phyloP scores from a whole-genome alignment of 805 yeast genomes.

The Saccharomycopsis oosterbeekiorum region DNA sequence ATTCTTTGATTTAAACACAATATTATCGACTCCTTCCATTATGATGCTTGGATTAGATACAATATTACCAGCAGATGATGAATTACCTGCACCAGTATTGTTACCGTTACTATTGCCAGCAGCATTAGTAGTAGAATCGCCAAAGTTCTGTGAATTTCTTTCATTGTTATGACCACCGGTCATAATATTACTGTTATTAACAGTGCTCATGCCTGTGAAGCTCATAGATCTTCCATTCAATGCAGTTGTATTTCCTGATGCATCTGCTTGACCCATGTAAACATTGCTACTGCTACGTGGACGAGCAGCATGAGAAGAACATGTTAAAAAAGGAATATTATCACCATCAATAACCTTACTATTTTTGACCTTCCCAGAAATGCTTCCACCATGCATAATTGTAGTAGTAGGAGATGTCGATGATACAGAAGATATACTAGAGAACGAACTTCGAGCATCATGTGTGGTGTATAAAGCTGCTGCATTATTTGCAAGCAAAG shows the following conservation, averaged over 20 bases:
- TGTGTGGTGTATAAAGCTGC: background rate
- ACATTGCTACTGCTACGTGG: background rate
- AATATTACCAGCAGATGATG: background rate
- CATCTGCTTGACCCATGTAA: background rate
- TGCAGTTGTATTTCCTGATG: background rate
- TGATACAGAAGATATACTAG: slow-evolving; percentile 7
- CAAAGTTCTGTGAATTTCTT: slow-evolving; percentile 36
- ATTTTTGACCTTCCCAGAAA: background rate
- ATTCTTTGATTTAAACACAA: slow-evolving; percentile 25
- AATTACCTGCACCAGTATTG: background rate
- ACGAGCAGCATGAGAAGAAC: background rate
- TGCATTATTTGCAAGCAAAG: slow-evolving; percentile 1
- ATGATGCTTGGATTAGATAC: background rate
- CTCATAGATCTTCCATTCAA: background rate
- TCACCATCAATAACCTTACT: background rate
- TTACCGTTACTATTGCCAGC: background rate
- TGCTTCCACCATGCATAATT: background rate
- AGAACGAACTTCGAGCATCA: background rate
- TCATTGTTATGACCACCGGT: slow-evolving; percentile 2
- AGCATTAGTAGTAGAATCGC: slow-evolving; percentile 18
- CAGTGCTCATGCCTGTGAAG: background rate
- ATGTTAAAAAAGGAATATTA: background rate
- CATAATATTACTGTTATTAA: slow-evolving; percentile 14
- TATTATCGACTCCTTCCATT: background rate
- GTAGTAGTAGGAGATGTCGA: slow-evolving; percentile 12